Conservation (phyloP, 1,139 yeast species). For the Yamadazyma mexicana region DNA sequence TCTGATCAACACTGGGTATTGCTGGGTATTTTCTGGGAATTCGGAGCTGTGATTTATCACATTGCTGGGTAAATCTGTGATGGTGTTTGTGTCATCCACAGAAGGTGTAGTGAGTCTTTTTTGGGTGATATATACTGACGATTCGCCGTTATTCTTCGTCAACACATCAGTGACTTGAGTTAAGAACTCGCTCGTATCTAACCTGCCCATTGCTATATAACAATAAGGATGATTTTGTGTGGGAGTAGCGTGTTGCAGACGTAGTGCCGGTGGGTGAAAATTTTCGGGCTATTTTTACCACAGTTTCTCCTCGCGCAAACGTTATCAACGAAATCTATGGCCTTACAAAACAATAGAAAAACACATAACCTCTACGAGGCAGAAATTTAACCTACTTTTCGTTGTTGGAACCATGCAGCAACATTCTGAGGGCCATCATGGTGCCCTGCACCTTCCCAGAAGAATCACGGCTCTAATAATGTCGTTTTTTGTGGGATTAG, state of each 20-base stretch:
- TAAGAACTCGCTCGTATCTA: slow-evolving; percentile 41
- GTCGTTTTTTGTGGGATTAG: slow-evolving; percentile 38
- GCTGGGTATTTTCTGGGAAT: slow-evolving; percentile 17
- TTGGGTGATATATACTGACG: slow-evolving; percentile 45
- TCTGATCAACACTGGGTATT: slow-evolving; percentile 54
- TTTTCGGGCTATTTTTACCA: background rate
- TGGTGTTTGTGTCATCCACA: slow-evolving; percentile 16
- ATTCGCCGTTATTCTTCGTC: slow-evolving; percentile 34
- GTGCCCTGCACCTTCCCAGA: slow-evolving; percentile 3
- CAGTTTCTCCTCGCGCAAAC: background rate
- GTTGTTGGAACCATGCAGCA: background rate
- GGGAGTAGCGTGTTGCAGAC: no score
- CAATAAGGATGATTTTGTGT: no score
- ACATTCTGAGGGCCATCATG: background rate
- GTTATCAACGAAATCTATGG: background rate
- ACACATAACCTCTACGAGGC: background rate
- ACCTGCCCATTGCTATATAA: slow-evolving; percentile 31
- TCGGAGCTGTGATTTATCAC: slow-evolving; percentile 23
- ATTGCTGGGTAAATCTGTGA: slow-evolving; percentile 38
- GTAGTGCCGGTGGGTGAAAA: slow-evolving; percentile 2
- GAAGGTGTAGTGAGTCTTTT: slow-evolving; percentile 35
- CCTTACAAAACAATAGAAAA: background rate
- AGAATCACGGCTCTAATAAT: slow-evolving; percentile 18
- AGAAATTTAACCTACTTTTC: no score
- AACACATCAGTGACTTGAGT: slow-evolving; percentile 29